Percentiles rank a stretch among this genome's conserved stretches.
These are phyloP conservation scores for Yarrowia sp. DNA, from an alignment of 805 yeast species.

Conservation along the genomic window DNA sequence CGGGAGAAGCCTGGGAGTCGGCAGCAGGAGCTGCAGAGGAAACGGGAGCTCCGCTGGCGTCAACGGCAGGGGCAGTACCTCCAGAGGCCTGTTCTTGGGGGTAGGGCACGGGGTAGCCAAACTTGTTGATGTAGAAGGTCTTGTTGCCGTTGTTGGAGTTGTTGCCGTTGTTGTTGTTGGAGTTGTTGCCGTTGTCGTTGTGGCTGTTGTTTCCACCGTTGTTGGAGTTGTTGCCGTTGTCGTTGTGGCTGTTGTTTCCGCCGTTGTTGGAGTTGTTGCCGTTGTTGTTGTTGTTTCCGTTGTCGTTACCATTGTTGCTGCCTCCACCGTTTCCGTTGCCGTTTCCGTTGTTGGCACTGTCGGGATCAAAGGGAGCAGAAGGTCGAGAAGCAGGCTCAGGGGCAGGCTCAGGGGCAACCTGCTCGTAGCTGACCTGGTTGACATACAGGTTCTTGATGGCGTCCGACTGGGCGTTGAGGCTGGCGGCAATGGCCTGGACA, in stretches of 20 bases:
- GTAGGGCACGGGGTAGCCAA: background rate
- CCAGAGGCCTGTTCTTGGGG: background rate
- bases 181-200: background rate
- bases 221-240: background rate
- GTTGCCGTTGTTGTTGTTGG: background rate
- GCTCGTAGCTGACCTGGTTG: background rate
- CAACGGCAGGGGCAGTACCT: background rate
- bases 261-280: background rate
- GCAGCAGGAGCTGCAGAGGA: background rate
- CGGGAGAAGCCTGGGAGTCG: background rate
- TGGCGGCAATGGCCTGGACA: background rate
- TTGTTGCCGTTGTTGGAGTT: background rate
- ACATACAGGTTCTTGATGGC: background rate
- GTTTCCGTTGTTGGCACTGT: background rate
- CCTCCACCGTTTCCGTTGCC: too few species aligned
- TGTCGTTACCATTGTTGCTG: background rate
- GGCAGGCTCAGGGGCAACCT: background rate
- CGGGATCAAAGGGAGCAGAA: too few species aligned
- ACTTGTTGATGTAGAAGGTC: conserved; percentile 1
- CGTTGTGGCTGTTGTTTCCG: background rate
- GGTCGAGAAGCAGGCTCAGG: background rate
- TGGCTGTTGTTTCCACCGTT: background rate
- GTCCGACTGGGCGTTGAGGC: background rate
- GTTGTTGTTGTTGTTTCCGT: background rate
- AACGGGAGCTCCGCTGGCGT: background rate